Base-by-base conservation (phyloP, 305 asterid genomes). In the Solanum chacoense region DNA sequence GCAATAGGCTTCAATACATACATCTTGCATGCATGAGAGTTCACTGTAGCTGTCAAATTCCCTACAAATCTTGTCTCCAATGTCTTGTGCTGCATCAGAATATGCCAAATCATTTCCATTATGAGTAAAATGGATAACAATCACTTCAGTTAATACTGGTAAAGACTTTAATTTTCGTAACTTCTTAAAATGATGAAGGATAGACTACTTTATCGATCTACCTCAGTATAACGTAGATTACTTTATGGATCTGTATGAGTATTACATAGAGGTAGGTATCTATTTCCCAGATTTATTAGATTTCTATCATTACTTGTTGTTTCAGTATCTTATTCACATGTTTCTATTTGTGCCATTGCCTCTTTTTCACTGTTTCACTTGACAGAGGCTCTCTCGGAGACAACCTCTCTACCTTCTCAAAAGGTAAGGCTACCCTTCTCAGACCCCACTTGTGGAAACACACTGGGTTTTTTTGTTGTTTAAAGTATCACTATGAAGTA, bases 1-100 rank as follows among this genome's bases (percentile, higher is more conserved):
- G 92, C 87, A 80, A 91, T 65, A n/a, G 95, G 96, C 59, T 89
- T 93, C 84, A 95, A 79, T 85, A 94, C 90, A 71, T 93, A 96
- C 98, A 96, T 93, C 93, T 93, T 95, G 95, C 97, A 93, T n/a
- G 95, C 85, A 88, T 95, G 98, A 6, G 93, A 24, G 35, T 92
- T 94, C 78, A 96, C 90, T 22, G 94, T 91, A 63, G 93, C 95
- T 74, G 97, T 92, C 75, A 96, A 35, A 74, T 92, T 94, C 16
- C 91, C 94, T 50, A 91, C 91, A 87, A 93, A 94, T 77, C 89
- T 91, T 20, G 89, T 88, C 91, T 91, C 69, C 90, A 96, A 55
- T 8, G 94, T 95, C 92, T 91, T 85, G 92, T 93, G 98, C 96
- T 94, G 95, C 91, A 88, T 42, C 22, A 84, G 8, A 84, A 84